phyloP scores from a whole-genome alignment of 2,329 filamentous ascomycete genomes.

The Cytospora leucostoma region DNA sequence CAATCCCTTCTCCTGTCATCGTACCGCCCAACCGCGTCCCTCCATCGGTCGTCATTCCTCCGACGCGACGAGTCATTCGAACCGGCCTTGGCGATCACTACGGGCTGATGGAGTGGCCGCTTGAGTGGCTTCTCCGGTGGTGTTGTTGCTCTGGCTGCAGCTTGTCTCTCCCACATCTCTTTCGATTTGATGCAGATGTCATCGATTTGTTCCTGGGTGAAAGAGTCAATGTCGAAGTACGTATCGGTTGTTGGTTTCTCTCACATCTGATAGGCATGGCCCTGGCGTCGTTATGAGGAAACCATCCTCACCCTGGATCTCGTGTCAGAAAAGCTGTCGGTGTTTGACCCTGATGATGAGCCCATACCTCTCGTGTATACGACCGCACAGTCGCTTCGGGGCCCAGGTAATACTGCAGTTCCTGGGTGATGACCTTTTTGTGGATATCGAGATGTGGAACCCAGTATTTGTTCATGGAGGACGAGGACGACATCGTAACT shows the following conservation, averaged over 20 bases:
- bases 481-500: conserved; percentile 31
- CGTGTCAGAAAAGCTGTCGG: conserved; percentile 17
- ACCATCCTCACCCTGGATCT: conserved; percentile 58
- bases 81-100: conserved; percentile 50
- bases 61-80: conserved; percentile 39
- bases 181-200: conserved; percentile 62
- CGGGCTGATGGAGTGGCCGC: conserved; percentile 57
- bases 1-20: conserved; percentile 36
- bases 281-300: conserved; percentile 61
- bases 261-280: conserved; percentile 60
- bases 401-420: conserved; percentile 60
- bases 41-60: conserved; percentile 39
- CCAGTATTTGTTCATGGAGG: conserved; percentile 60
- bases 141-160: conserved; percentile 48
- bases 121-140: conserved; percentile 52
- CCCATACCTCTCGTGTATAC: conserved; percentile 56
- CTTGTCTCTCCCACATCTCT: conserved; percentile 59
- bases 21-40: conserved; percentile 32
- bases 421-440: conserved; percentile 60
- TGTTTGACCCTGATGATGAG: conserved; percentile 25
- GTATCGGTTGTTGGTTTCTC: not conserved
- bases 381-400: conserved; percentile 59
- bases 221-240: conserved; percentile 31
- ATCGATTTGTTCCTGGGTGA: conserved; percentile 60
- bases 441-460: conserved; percentile 61